phyloP scores from a whole-genome alignment of 169 alveolate genomes.

The Plasmodium cynomolgi region DNA sequence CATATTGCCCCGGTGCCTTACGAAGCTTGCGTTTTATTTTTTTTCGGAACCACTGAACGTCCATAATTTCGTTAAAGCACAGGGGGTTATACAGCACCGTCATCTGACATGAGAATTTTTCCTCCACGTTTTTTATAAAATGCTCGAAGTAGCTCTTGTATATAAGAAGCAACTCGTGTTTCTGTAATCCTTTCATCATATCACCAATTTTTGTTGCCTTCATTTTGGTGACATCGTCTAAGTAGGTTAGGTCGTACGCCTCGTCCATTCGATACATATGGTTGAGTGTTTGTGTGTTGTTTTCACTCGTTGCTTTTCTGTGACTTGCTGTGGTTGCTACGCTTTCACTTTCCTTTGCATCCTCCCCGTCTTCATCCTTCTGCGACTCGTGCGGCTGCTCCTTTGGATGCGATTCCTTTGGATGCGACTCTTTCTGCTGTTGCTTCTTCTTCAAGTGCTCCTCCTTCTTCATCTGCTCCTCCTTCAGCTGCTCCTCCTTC shows the following conservation, averaged over 20 bases:
- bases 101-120: conserved; percentile 25
- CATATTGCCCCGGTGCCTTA: neutral
- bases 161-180: conserved; percentile 10
- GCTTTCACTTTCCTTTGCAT: neutral
- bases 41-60: conserved; percentile 8
- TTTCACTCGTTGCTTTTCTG: neutral
- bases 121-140: conserved; percentile 25
- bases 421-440: no score
- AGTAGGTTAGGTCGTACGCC: neutral
- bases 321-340: neutral
- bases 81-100: conserved; percentile 33
- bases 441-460: no score
- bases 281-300: neutral
- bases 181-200: neutral
- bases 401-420: no score
- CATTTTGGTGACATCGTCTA: conserved; percentile 2
- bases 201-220: neutral
- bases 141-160: conserved; percentile 7
- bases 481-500: neutral
- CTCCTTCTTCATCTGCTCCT: no score
- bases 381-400: neutral
- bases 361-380: neutral
- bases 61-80: conserved; percentile 11
- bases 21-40: conserved; percentile 11
- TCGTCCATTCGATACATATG: conserved; percentile 10